Percentiles rank a stretch among this genome's conserved stretches.
Conservation (phyloP, 176 grass and related monocot species). For the Oryza longistaminata region DNA sequence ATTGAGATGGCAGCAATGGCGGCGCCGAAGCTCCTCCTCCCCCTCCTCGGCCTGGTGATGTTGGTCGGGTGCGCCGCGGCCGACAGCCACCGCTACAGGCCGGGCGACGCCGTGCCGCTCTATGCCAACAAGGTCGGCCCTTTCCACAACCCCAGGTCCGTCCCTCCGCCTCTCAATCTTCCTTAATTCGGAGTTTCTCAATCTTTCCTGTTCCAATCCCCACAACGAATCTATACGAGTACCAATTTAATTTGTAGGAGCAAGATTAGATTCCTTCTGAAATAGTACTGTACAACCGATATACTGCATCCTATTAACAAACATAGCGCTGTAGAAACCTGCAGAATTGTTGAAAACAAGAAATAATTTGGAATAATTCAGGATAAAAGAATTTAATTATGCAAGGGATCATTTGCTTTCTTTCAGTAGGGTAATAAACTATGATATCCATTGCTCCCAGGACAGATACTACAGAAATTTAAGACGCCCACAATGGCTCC, state of each 20-base stretch:
- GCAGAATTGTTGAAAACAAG: neutral
- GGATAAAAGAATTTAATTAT: neutral
- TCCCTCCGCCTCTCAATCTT: neutral
- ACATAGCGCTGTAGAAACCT: neutral
- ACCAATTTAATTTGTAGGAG: too few relatives aligned
- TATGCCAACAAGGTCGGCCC: slow-evolving; percentile 97
- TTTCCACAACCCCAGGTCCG: slow-evolving; percentile 96
- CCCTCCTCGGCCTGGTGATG: neutral
- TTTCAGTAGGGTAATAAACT: neutral
- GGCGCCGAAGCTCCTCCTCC: neutral
- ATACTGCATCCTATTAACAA: neutral
- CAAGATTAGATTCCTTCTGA: too few relatives aligned
- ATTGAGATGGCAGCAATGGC: too few relatives aligned
- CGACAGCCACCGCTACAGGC: slow-evolving; percentile 69
- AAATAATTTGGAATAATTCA: neutral
- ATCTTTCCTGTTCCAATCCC: neutral
- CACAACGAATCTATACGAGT: too few relatives aligned
- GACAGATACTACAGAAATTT: too few relatives aligned
- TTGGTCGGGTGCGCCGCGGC: neutral
- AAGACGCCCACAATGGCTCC: neutral
- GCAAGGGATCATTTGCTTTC: neutral
- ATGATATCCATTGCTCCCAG: too few relatives aligned
- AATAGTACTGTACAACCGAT: neutral
- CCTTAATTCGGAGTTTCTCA: neutral
- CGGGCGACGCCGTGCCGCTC: slow-evolving; percentile 68